Evolutionary conservation across 2,329 filamentous ascomycete species (phyloP).

Genomic region (Eutypella sp.): DNA sequence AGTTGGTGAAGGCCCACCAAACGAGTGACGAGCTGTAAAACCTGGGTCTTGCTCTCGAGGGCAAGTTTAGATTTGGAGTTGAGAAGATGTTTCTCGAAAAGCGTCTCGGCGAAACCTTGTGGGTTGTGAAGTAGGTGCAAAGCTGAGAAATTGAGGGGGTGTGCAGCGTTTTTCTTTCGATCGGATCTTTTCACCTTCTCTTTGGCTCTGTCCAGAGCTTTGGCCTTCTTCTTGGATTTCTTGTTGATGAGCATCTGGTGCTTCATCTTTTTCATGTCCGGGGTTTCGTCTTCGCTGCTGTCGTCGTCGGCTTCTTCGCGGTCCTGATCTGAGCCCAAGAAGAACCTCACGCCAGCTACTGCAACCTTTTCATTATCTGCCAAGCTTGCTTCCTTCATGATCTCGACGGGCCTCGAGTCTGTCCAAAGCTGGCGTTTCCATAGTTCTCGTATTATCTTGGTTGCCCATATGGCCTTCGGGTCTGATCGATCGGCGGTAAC

Average conservation of each 20-base stretch:
- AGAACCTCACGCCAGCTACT: slow-evolving; percentile 83
- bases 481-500: slow-evolving; percentile 81
- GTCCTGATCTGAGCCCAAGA: slow-evolving; percentile 93
- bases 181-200: slow-evolving; percentile 78
- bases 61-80: slow-evolving; percentile 79
- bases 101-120: slow-evolving; percentile 83
- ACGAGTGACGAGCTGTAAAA: slow-evolving; percentile 84
- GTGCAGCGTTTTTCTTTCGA: slow-evolving; percentile 80
- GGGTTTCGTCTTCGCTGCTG: slow-evolving; percentile 73
- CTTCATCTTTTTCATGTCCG: slow-evolving; percentile 74
- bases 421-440: slow-evolving; percentile 98
- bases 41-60: slow-evolving; percentile 83
- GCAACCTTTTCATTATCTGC: slow-evolving; percentile 92
- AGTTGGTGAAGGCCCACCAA: slow-evolving; percentile 91
- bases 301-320: slow-evolving; percentile 89
- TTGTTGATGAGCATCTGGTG: slow-evolving; percentile 93
- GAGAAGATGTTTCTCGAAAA: slow-evolving; percentile 89
- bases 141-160: slow-evolving; percentile 92
- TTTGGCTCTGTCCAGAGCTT: slow-evolving; percentile 73
- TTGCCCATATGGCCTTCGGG: slow-evolving; percentile 87
- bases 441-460: slow-evolving; percentile 89
- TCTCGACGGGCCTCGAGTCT: slow-evolving; percentile 89
- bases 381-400: slow-evolving; percentile 92
- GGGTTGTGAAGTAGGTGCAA: slow-evolving; percentile 91
- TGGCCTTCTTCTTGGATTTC: slow-evolving; percentile 84